Base-by-base conservation (phyloP, 139 green algal genomes). In the Nannochloris sp. region DNA sequence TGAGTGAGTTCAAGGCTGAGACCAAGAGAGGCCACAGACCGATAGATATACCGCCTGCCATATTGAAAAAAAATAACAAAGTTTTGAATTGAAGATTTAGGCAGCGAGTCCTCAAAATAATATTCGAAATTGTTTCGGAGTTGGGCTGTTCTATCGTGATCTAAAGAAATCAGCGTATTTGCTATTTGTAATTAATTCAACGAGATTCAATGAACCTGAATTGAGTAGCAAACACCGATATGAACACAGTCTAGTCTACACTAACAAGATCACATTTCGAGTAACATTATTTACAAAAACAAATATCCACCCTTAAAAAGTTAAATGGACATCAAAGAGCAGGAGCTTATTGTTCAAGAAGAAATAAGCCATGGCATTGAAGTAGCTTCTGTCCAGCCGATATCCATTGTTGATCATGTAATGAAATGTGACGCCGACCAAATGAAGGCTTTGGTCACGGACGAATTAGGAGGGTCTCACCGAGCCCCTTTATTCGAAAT, bases 401-500 rank as follows among this genome's bases (percentile, higher is more conserved):
- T 61, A 1, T 68, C 65, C 1, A 67, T 82, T 0, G 55, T 82
- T 2, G 75, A 82, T 37, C 65, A 82, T 34, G 55, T 80, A 33
- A 45, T 24, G 14, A 14, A 15, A 25, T 29, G 19, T 24, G 3
- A 39, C 6, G 19, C 19, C 9, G 12, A 4, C 29, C 19, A n/a
- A 15, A 37, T 48, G 37, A 45, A 29, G 13, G 6, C 32, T 27
- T 15, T 67, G 35, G 54, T 34, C 37, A n/a, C 23, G 23, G 71
- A 78, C 4, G 54, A 84, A 55, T 19, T 80, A 4, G 78, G 72
- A 4, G 76, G 77, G 32, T 73, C 55, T 46, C 71, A 61, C 15
- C 48, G 68, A 6, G 67, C 80, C 5, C 25, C 27, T 29, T 19
- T 75, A 14, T 6, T 42, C 0, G 69, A 82, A 33, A 34, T 85